Base-by-base conservation (phyloP, 306 rosid genomes). In the Quercus engelmannii region DNA sequence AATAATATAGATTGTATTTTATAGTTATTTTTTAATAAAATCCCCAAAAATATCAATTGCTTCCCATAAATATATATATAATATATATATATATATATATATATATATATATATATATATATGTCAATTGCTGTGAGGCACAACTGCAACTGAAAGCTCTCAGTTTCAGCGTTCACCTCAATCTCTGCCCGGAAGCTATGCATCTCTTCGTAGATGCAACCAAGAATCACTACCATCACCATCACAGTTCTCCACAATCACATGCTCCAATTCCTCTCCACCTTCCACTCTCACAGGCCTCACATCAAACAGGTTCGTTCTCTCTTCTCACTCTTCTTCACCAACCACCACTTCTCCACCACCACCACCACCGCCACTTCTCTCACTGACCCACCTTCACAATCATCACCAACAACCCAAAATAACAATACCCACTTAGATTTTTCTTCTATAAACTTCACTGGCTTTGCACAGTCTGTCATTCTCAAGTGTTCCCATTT, bases 381-480 rank as follows among this genome's bases (percentile, higher is more conserved):
- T 71, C 28, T 61, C 26, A n/a, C 55, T 1, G 26, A 41, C 26
- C 73, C 87, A 33, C 35, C 78, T 13, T 74, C 68, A 3, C 21
- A 64, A 28, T 73, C 74, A 30, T 61, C 51, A 41, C 55, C 65
- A 30, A 52, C 38, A 52, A 21, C 13, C 74, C 74, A 20, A 71
- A 86, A 71, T 63, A 19, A 41, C 69, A 54, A 18, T 9, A 64
- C 76, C 83, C 82, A 69, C 59, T 1, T 63, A 41, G 83, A 80
- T 79, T 71, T 71, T 6, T 69, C 80, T 5, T 69, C 83, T 18
- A 61, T 83, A 63, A 79, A 83, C 41, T 83, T 74, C 77, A 81
- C 72, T 28, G 95, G 91, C 18, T 64, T 92, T 71, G 82, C 92
- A 10, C 92, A 84, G 56, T 78, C 93, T 56, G 76, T 87, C 21